phyloP scores from a whole-genome alignment of 768 basidiomycete genomes.

The Suillus cothurnatus region DNA sequence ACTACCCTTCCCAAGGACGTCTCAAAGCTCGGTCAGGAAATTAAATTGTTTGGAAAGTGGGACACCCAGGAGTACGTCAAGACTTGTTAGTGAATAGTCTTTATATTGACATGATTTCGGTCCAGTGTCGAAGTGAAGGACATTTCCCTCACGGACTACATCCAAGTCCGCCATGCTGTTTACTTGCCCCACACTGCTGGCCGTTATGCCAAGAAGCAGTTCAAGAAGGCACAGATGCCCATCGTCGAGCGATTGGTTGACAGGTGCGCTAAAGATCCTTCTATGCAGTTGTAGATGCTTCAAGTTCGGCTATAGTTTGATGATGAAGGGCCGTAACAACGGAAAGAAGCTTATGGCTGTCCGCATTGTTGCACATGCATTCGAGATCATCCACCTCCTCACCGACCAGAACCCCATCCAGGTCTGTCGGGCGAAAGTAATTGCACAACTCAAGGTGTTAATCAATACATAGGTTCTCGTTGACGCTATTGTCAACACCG shows the following conservation, averaged over 20 bases:
- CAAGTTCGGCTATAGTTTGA: slow-evolving; percentile 59
- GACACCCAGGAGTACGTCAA: slow-evolving; percentile 90
- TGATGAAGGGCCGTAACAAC: slow-evolving; percentile 99
- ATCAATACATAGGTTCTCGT: slow-evolving; percentile 70
- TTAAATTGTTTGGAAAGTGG: slow-evolving; percentile 99
- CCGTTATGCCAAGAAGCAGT: slow-evolving; percentile 99
- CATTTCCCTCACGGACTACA: slow-evolving; percentile 98
- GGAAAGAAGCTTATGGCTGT: slow-evolving; percentile 99
- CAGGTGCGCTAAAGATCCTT: slow-evolving; percentile 54
- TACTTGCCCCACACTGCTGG: slow-evolving; percentile 99
- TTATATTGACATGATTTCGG: slow-evolving; percentile 18
- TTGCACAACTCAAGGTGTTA: not conserved
- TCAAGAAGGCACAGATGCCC: slow-evolving; percentile 99
- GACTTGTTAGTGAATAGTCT: slow-evolving; percentile 3
- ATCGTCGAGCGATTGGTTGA: slow-evolving; percentile 99
- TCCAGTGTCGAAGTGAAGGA: slow-evolving; percentile 96
- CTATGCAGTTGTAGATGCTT: slow-evolving; percentile 5
- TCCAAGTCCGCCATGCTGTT: slow-evolving; percentile 97
- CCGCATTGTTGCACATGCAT: slow-evolving; percentile 98
- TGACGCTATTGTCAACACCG: slow-evolving; percentile 99
- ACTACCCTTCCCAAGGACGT: slow-evolving; percentile 83
- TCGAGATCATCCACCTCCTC: slow-evolving; percentile 99
- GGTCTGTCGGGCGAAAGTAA: slow-evolving; percentile 46
- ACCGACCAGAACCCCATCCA: slow-evolving; percentile 99
- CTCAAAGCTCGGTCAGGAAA: slow-evolving; percentile 77